Evolutionary conservation across 116 monocot genomes (phyloP).

Genomic region (Posidonia oceanica): DNA sequence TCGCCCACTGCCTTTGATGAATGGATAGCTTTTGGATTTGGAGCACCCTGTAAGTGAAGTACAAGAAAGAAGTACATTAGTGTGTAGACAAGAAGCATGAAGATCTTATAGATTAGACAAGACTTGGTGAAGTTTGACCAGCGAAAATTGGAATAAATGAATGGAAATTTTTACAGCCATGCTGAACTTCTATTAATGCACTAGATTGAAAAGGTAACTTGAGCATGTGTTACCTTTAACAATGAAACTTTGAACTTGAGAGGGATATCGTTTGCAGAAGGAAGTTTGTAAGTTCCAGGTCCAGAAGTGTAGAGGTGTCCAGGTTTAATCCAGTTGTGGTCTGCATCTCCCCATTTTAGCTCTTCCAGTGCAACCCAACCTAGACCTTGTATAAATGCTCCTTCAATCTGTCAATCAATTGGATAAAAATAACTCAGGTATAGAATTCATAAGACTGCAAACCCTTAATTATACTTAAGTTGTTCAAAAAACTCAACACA

Average conservation of each 20-base stretch:
- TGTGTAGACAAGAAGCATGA: too few species aligned
- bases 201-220: background rate
- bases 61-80: too few species aligned
- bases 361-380: slow-evolving; percentile 96
- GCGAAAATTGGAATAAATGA: too few species aligned
- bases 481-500: too few species aligned
- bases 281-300: slow-evolving; percentile 89
- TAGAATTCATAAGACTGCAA: background rate
- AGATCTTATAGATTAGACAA: too few species aligned
- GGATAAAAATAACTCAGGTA: background rate
- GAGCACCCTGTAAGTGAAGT: slow-evolving; percentile 37
- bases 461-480: background rate
- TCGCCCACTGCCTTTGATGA: slow-evolving; percentile 96
- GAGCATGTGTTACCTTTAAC: slow-evolving; percentile 51
- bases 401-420: slow-evolving; percentile 52
- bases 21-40: slow-evolving; percentile 87
- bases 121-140: too few species aligned
- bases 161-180: too few species aligned
- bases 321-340: slow-evolving; percentile 83
- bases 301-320: slow-evolving; percentile 80
- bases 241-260: slow-evolving; percentile 81
- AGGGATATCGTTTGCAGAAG: slow-evolving; percentile 87
- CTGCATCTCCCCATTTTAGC: slow-evolving; percentile 92
- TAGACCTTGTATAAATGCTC: slow-evolving; percentile 93
- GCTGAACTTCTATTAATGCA: too few species aligned